Evolutionary conservation across 768 basidiomycete species (phyloP), one percentile per base, ranked within the genome.

Genomic region (Hygrocybe coccinea): DNA sequence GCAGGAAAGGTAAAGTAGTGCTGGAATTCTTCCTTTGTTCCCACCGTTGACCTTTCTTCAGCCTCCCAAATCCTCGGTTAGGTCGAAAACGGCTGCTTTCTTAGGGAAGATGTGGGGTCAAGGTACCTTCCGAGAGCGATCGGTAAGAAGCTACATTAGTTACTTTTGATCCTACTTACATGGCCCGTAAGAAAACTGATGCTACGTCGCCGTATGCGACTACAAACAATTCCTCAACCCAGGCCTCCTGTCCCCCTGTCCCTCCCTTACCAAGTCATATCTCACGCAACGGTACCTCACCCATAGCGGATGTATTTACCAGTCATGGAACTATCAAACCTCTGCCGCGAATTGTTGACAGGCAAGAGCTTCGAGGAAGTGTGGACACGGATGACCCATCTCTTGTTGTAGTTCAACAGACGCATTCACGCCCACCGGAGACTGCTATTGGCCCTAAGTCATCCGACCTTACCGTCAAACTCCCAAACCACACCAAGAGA

Each of bases 51-150:
- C 46, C 33, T 55, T 58, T 43, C 33, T 21, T 38, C 15, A 59
- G 82, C 65, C 71, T 25, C 63, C 73, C 10, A 89, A 80, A 67
- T 79, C 81, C 10, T 83, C 88, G 5, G 84, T 91, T 55, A 74
- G 87, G 59, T 79, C 83, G 36, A 91, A 89, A 67, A 89, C 88
- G n/a, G 87, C 80, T 62, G 87, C 87, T 45, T 84, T 92, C 65
- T 75, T 87, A 59, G 88, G 87, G 2, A 90, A 85, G 70, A 86
- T 92, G 84, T 71, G 86, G 37, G 87, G 88, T 3, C 80, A 85
- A 61, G 76, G 72, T 47, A 79, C 78, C 33, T 76, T 81, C 29
- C 78, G 87, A 48, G 87, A 89, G 67, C 81, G 86, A 69, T 84
- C 83, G 52, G 87, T 89, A 69, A 67, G 79, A 45, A 10, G 8